phyloP scores from a whole-genome alignment of 805 yeast species.

The Kodamaea kaohsiungensis region DNA sequence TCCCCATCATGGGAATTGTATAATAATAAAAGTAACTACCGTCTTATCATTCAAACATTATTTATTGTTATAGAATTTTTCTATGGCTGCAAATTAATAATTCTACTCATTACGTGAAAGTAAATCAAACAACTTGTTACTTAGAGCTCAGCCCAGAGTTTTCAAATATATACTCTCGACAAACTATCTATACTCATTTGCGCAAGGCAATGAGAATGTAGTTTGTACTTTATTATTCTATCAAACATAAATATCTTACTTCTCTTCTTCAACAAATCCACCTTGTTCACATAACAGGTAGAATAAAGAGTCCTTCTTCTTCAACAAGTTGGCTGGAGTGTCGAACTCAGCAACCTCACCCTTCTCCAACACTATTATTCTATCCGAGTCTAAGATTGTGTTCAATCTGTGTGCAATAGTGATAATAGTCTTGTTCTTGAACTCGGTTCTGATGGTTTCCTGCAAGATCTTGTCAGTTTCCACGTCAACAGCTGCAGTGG shows the following conservation, averaged over 20 bases:
- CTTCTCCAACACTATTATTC: constrained; percentile 71
- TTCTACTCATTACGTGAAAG: not conserved
- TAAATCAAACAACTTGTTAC: too few species aligned
- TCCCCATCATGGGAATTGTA: not conserved
- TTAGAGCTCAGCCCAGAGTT: too few species aligned
- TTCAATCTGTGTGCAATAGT: constrained; percentile 86
- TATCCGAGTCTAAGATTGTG: constrained; percentile 80
- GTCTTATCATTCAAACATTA: not conserved
- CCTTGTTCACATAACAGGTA: constrained; percentile 82
- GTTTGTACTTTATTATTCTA: not conserved
- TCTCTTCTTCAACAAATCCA: constrained; percentile 47
- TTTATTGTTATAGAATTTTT: not conserved
- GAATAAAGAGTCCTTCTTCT: constrained; percentile 67
- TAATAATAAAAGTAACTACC: not conserved
- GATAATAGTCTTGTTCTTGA: constrained; percentile 73
- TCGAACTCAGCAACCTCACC: constrained; percentile 80
- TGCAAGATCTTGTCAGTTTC: constrained; percentile 79
- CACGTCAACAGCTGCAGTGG: constrained; percentile 88
- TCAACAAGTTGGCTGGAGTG: constrained; percentile 64
- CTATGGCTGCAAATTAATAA: not conserved
- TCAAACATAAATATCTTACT: constrained; percentile 1
- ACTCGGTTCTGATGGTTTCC: constrained; percentile 73
- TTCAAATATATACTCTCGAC: too few species aligned
- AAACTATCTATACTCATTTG: too few species aligned
- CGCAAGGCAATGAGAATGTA: not conserved